These are phyloP conservation scores for Ceratobasidium sp. DNA, from an alignment of 1,284 basidiomycete genomes.

Conservation along the genomic window DNA sequence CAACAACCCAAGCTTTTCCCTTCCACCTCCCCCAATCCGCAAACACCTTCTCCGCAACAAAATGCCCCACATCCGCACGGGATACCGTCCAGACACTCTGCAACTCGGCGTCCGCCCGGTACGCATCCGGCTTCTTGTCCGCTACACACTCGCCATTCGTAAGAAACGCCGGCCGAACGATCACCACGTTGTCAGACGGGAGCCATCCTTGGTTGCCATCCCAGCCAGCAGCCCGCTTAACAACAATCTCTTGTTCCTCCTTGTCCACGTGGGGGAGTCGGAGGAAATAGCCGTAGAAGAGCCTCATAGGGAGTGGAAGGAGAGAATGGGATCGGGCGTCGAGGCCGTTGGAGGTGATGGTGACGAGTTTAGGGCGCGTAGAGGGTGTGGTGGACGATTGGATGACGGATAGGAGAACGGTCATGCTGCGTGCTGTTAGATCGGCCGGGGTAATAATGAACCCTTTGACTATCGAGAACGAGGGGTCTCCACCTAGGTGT, in stretches of 20 bases:
- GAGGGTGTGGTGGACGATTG: constrained; percentile 56
- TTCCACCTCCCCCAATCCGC: constrained; percentile 66
- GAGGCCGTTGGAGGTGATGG: constrained; percentile 67
- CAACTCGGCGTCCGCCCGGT: constrained; percentile 58
- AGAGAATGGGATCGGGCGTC: constrained; percentile 60
- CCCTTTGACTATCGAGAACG: constrained; percentile 62
- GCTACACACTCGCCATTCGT: constrained; percentile 69
- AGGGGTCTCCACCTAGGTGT: constrained; percentile 59
- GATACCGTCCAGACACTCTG: constrained; percentile 66
- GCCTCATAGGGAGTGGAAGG: constrained; percentile 65
- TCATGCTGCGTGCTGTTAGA: constrained; percentile 64
- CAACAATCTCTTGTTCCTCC: constrained; percentile 63
- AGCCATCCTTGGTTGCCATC: constrained; percentile 54
- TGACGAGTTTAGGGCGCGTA: constrained; percentile 64
- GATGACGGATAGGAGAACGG: constrained; percentile 63
- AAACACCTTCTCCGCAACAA: constrained; percentile 66
- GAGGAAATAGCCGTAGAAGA: constrained; percentile 63
- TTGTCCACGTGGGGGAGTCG: constrained; percentile 67
- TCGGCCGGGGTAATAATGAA: constrained; percentile 61
- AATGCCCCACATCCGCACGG: constrained; percentile 73
- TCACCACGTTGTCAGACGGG: constrained; percentile 63
- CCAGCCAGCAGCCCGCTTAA: constrained; percentile 59
- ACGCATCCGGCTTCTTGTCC: constrained; percentile 56
- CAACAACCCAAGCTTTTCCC: constrained; percentile 57
- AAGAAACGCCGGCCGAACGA: constrained; percentile 67